A percentile compares a stretch with the other conserved stretches of the same genome.
These are phyloP conservation scores for Epipyxis sp. DNA, from an alignment of 108 stramenopile genomes.

Conservation along the genomic window DNA sequence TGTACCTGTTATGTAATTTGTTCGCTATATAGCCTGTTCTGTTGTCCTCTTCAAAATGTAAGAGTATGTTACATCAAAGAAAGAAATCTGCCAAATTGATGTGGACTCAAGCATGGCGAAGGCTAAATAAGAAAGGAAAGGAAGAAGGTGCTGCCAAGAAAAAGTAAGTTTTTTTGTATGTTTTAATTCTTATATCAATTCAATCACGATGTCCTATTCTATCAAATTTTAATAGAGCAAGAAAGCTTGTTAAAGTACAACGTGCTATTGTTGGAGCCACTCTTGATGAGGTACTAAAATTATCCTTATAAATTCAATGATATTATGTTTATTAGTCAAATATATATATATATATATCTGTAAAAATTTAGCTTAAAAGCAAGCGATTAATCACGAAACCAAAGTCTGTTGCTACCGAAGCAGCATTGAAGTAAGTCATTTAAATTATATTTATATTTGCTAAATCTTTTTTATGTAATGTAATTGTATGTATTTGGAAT, in stretches of 20 bases:
- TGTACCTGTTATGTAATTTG: neutral
- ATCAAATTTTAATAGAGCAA: conserved; percentile 25
- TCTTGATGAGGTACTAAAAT: conserved; percentile 66
- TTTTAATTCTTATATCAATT: neutral
- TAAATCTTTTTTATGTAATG: too few relatives aligned
- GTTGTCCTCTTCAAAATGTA: conserved; percentile 89
- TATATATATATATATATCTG: neutral
- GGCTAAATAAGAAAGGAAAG: conserved; percentile 93
- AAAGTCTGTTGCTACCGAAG: conserved; percentile 74
- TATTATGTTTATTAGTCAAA: neutral
- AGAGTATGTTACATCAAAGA: conserved; percentile 84
- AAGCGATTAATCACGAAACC: conserved; percentile 97
- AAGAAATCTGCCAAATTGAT: conserved; percentile 99
- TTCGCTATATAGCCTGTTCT: conserved; percentile 65
- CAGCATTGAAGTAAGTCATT: conserved; percentile 28
- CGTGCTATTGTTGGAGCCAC: conserved; percentile 95
- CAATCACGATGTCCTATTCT: neutral
- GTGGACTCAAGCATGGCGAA: conserved; percentile 99
- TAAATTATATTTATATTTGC: too few relatives aligned
- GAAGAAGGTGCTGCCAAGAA: conserved; percentile 20
- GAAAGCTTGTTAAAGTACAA: conserved; percentile 82
- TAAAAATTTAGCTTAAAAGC: neutral
- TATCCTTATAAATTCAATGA: neutral
- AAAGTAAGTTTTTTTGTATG: neutral
- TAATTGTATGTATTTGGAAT: too few relatives aligned